Evolutionary conservation across 208 protist species (phyloP).

Genomic region (Trypanosoma vivax): DNA sequence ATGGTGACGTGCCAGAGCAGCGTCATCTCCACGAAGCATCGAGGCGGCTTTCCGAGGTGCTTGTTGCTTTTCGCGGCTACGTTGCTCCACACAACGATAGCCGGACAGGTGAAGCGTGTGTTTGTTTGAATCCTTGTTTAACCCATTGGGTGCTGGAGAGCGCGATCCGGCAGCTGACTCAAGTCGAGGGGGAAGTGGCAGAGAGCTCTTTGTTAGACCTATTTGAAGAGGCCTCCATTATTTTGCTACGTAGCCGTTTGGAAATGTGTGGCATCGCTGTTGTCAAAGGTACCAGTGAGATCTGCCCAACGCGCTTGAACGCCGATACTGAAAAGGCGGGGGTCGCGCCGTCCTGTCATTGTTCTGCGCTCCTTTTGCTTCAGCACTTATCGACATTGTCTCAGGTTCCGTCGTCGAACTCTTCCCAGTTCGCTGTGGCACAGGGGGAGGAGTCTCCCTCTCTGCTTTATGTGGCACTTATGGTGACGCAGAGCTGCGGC

Average conservation of each 20-base stretch:
- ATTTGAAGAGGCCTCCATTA: constrained; percentile 12
- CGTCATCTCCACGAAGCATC: neutral
- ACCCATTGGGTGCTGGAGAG: constrained; percentile 9
- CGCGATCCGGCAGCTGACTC: neutral
- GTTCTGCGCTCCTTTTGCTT: neutral
- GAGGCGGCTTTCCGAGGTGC: constrained; percentile 3
- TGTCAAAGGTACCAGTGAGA: neutral
- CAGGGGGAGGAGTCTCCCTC: too few relatives aligned
- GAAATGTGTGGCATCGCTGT: neutral
- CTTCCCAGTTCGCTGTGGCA: too few relatives aligned
- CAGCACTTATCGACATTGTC: too few relatives aligned
- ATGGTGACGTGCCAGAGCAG: neutral
- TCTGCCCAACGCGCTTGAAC: too few relatives aligned
- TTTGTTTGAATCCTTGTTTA: constrained; percentile 5
- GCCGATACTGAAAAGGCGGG: too few relatives aligned
- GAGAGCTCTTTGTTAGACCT: constrained; percentile 1
- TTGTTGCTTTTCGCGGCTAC: constrained; percentile 10
- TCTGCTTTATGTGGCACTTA: constrained; percentile 8
- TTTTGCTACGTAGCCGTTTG: constrained; percentile 3
- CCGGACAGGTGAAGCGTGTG: neutral
- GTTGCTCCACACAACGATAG: neutral
- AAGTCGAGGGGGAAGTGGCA: neutral
- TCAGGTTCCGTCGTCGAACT: too few relatives aligned
- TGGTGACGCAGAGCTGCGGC: neutral
- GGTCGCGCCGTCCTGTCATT: neutral